Evolutionary conservation across 2,329 filamentous ascomycete species (phyloP).

Genomic region (Scedosporium apiospermum): DNA sequence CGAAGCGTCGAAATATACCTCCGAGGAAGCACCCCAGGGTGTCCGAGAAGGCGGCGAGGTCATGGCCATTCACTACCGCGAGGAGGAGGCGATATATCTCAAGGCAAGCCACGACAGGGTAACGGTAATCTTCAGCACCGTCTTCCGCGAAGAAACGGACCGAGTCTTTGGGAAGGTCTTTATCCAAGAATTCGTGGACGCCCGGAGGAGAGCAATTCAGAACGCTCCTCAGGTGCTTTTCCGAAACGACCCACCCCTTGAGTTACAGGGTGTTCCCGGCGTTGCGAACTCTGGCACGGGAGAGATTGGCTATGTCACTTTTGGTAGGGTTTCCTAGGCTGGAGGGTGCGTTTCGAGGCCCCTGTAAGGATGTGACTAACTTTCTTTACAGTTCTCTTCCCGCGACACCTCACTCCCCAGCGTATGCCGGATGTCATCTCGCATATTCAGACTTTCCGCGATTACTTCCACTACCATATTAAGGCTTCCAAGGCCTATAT

Average conservation of each 20-base stretch:
- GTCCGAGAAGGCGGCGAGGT: constrained; percentile 82
- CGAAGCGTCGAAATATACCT: constrained; percentile 84
- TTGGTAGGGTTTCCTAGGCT: constrained; percentile 51
- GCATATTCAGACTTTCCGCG: constrained; percentile 98
- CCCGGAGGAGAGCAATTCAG: constrained; percentile 86
- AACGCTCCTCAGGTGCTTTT: constrained; percentile 97
- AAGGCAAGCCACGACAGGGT: constrained; percentile 96
- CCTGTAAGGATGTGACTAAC: neutral
- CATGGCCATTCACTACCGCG: constrained; percentile 95
- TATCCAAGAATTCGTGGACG: constrained; percentile 97
- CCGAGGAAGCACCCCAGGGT: constrained; percentile 87
- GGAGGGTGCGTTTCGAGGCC: neutral
- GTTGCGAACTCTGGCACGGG: constrained; percentile 65
- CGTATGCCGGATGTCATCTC: constrained; percentile 92
- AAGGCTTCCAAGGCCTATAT: constrained; percentile 99
- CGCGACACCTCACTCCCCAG: constrained; percentile 83
- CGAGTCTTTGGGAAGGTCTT: constrained; percentile 97
- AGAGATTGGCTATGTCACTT: constrained; percentile 95
- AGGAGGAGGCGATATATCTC: constrained; percentile 98
- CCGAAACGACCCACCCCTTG: constrained; percentile 85
- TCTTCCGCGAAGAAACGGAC: constrained; percentile 97
- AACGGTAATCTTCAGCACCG: constrained; percentile 96
- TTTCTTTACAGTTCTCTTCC: constrained; percentile 67
- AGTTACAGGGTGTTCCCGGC: constrained; percentile 81
- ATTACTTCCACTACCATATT: constrained; percentile 99